A percentile compares a stretch with the other conserved stretches of the same genome.
These are phyloP conservation scores for Iberis pinnata DNA, from an alignment of 345 rosid species.

Conservation along the genomic window DNA sequence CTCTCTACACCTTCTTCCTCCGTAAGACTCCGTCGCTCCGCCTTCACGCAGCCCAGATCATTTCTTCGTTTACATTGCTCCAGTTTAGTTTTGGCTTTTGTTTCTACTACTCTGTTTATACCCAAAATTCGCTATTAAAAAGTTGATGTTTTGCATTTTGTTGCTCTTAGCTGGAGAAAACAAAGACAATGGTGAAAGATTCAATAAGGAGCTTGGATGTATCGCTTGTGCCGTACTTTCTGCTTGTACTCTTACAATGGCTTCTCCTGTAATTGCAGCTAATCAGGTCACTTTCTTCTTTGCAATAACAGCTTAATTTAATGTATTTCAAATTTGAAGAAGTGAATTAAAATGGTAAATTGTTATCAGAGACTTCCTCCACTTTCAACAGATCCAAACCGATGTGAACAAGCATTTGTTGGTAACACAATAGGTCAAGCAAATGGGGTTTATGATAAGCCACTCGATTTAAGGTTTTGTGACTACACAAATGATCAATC, in stretches of 20 bases:
- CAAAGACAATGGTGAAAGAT: slow-evolving; percentile 24
- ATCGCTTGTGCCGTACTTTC: slow-evolving; percentile 69
- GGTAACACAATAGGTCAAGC: slow-evolving; percentile 99
- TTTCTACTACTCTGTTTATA: not conserved
- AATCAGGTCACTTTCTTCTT: slow-evolving; percentile 41
- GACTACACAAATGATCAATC: slow-evolving; percentile 77
- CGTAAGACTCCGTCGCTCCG: slow-evolving; percentile 19
- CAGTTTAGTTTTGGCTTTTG: slow-evolving; percentile 24
- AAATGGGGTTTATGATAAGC: slow-evolving; percentile 94
- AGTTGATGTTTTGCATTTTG: not conserved
- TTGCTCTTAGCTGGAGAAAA: slow-evolving; percentile 31
- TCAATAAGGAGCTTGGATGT: slow-evolving; percentile 45
- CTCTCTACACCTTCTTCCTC: slow-evolving; percentile 18
- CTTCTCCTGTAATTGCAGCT: slow-evolving; percentile 79
- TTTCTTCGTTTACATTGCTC: slow-evolving; percentile 41
- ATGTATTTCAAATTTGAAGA: not conserved
- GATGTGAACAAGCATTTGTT: slow-evolving; percentile 79
- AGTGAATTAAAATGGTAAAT: slow-evolving; percentile 7
- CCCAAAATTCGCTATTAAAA: not conserved
- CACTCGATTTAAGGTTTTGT: slow-evolving; percentile 87
- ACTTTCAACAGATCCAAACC: slow-evolving; percentile 73
- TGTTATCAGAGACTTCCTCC: slow-evolving; percentile 83
- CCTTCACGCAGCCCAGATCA: slow-evolving; percentile 20
- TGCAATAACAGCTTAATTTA: not conserved
- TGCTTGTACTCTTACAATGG: slow-evolving; percentile 54